Percentiles rank a stretch among this genome's conserved stretches.
Evolutionary conservation across 2,329 filamentous ascomycete genomes (phyloP).

Genomic region (Xylariales sp.): DNA sequence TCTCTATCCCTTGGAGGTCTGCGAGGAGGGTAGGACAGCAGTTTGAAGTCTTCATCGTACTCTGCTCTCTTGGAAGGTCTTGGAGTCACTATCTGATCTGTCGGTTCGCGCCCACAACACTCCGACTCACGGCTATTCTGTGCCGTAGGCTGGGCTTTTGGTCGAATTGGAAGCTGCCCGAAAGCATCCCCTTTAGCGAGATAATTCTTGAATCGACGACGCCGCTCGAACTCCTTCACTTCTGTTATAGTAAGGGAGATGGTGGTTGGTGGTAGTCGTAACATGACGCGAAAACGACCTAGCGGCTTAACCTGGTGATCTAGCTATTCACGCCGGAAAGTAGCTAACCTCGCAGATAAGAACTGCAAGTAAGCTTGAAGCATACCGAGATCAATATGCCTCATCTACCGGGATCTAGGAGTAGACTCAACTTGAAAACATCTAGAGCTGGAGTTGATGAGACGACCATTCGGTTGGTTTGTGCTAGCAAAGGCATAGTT

Average conservation of each 20-base stretch:
- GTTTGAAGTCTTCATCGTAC: constrained; percentile 34
- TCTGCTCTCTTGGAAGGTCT: constrained; percentile 29
- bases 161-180: constrained; percentile 37
- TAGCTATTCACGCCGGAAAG: not conserved
- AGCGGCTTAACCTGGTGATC: not conserved
- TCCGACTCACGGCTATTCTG: constrained; percentile 33
- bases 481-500: not conserved
- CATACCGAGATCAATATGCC: constrained; percentile 8
- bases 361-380: constrained; percentile 1
- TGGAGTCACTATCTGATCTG: constrained; percentile 20
- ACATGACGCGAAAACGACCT: constrained; percentile 49
- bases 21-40: constrained; percentile 36
- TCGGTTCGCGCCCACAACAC: constrained; percentile 27
- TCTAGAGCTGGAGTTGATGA: not conserved
- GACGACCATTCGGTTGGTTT: not conserved
- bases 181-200: constrained; percentile 47
- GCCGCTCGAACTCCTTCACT: constrained; percentile 54
- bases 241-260: constrained; percentile 56
- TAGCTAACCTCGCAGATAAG: not conserved
- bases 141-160: constrained; percentile 22
- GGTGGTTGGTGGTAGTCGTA: constrained; percentile 55
- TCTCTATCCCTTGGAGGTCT: constrained; percentile 33
- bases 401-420: constrained; percentile 8
- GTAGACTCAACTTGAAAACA: not conserved
- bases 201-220: constrained; percentile 50